These are phyloP conservation scores for Cocos nucifera DNA, from an alignment of 176 grass and related monocot species.

Conservation along the genomic window DNA sequence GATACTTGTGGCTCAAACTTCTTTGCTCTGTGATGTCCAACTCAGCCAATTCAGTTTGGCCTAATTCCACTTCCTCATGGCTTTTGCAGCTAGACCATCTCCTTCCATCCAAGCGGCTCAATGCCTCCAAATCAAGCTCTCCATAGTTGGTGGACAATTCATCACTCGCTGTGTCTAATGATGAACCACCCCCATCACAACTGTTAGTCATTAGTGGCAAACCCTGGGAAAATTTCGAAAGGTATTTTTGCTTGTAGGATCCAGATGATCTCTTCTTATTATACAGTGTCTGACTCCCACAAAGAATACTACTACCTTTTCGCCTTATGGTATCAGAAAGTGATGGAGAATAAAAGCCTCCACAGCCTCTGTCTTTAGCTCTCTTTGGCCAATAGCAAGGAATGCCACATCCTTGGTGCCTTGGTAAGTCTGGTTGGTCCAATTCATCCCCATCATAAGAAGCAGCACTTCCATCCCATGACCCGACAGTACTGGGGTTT, in stretches of 20 bases:
- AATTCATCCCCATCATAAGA: constrained; percentile 76
- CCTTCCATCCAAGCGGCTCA: constrained; percentile 70
- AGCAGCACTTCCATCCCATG: constrained; percentile 55
- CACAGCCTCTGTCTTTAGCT: constrained; percentile 22
- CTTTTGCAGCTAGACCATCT: constrained; percentile 95
- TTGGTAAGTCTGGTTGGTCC: constrained; percentile 42
- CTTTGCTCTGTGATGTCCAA: constrained; percentile 31
- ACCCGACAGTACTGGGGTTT: constrained; percentile 32
- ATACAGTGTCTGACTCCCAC: constrained; percentile 50
- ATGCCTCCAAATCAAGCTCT: constrained; percentile 82
- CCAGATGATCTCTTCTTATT: constrained; percentile 51
- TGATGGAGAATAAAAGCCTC: constrained; percentile 57
- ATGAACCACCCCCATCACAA: constrained; percentile 50
- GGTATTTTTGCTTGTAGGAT: constrained; percentile 32
- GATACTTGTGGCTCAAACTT: constrained; percentile 91
- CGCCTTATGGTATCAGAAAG: constrained; percentile 68
- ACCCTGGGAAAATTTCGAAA: constrained; percentile 41
- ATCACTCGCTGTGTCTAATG: constrained; percentile 64
- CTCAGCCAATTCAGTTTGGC: constrained; percentile 16
- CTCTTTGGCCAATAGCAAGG: constrained; percentile 49
- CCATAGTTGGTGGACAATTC: constrained; percentile 68
- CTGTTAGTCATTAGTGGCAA: constrained; percentile 43
- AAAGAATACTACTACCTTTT: constrained; percentile 70
- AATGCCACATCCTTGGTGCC: constrained; percentile 45
- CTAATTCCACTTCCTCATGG: constrained; percentile 36